Conservation (phyloP, 768 basidiomycete genomes). For the Tephrocybe sp. region DNA sequence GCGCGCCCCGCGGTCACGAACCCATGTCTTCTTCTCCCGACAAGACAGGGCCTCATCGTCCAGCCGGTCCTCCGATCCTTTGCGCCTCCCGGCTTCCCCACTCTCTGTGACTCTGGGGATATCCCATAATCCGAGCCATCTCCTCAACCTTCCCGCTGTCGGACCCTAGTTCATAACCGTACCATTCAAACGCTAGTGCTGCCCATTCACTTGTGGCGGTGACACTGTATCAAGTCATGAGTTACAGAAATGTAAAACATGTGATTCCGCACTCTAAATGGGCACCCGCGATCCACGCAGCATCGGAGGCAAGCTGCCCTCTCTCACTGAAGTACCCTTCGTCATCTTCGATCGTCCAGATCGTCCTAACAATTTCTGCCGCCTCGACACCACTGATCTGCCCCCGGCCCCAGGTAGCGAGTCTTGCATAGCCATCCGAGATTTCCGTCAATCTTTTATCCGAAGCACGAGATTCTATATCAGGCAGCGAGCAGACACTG, state of each 20-base stretch:
- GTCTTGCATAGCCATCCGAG: conserved; percentile 39
- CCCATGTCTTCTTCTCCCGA: background rate
- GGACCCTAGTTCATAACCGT: conserved; percentile 51
- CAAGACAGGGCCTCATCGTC: conserved; percentile 2
- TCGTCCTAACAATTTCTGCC: conserved; percentile 43
- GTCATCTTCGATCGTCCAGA: conserved; percentile 58
- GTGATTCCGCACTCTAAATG: conserved; percentile 51
- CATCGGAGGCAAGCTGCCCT: conserved; percentile 62
- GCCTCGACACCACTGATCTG: conserved; percentile 50
- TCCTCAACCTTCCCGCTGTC: conserved; percentile 50
- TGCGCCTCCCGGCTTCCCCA: conserved; percentile 45
- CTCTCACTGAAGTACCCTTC: conserved; percentile 71
- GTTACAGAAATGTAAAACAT: conserved; percentile 1
- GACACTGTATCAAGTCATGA: conserved; percentile 31
- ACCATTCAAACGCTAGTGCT: conserved; percentile 50
- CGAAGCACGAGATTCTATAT: conserved; percentile 46
- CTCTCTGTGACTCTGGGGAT: conserved; percentile 43
- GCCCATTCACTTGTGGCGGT: conserved; percentile 53
- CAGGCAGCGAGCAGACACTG: conserved; percentile 55
- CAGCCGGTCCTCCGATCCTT: conserved; percentile 34
- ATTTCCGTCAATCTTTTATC: conserved; percentile 51
- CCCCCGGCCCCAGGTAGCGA: conserved; percentile 49
- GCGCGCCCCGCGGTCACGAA: conserved; percentile 8
- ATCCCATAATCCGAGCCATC: conserved; percentile 31
- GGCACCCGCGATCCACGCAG: conserved; percentile 56